phyloP scores from a whole-genome alignment of 257 asterid genomes.

The Prunella vulgaris region DNA sequence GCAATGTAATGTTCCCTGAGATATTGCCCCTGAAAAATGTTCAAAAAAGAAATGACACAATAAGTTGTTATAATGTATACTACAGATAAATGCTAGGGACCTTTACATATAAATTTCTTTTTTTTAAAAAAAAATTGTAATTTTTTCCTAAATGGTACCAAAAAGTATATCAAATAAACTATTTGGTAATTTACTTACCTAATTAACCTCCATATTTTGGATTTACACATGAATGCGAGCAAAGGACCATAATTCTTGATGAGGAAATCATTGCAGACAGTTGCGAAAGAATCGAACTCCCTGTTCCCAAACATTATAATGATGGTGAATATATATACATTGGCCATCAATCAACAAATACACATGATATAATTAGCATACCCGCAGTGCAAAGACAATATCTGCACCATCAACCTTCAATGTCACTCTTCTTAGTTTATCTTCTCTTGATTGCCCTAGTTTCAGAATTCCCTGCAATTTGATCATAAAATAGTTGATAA shows the following conservation, averaged over 20 bases:
- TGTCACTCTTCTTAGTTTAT: constrained; percentile 68
- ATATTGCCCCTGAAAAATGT: not conserved
- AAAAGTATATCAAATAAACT: not conserved
- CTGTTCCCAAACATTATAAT: constrained; percentile 32
- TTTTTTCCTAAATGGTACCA: not conserved
- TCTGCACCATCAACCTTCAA: constrained; percentile 70
- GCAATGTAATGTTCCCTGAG: not conserved
- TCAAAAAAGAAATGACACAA: not conserved
- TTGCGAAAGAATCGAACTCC: constrained; percentile 90
- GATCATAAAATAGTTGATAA: constrained; percentile 4
- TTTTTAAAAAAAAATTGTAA: no score
- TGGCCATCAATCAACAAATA: not conserved
- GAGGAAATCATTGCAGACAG: constrained; percentile 52
- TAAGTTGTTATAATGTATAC: not conserved
- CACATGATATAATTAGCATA: constrained; percentile 1
- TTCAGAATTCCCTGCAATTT: constrained; percentile 81
- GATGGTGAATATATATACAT: constrained; percentile 1
- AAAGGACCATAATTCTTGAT: constrained; percentile 5
- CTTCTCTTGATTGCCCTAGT: constrained; percentile 79
- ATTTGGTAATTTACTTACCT: constrained; percentile 6
- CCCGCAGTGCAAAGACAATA: constrained; percentile 87
- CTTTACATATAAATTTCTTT: no score
- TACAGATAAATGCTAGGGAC: not conserved
- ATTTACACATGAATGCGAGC: not conserved
- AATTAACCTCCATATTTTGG: constrained; percentile 6